Conservation (phyloP, 176 grass and related monocot genomes). For the Eleusine indica region DNA sequence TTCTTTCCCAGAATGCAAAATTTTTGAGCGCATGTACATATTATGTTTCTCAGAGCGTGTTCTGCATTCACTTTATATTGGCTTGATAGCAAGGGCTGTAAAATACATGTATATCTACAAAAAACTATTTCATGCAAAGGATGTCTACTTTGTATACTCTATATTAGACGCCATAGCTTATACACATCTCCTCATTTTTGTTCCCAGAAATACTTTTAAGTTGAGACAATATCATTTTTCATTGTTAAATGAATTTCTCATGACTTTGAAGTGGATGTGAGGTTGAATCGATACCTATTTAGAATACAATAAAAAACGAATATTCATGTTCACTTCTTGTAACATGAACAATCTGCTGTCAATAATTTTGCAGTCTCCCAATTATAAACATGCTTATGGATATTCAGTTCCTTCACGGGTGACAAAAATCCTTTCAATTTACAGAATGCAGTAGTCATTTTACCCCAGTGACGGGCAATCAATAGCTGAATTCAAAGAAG, state of each 20-base stretch:
- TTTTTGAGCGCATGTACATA: constrained; percentile 28
- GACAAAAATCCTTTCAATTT: constrained; percentile 24
- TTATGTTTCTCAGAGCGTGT: constrained; percentile 7
- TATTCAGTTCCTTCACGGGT: neutral
- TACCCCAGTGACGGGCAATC: neutral
- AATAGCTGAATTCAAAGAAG: neutral
- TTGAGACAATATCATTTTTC: neutral
- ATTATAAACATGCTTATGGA: neutral
- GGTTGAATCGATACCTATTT: neutral
- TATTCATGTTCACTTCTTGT: neutral
- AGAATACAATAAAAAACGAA: neutral
- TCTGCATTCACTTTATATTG: neutral
- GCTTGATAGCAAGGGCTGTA: neutral
- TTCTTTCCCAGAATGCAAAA: constrained; percentile 15
- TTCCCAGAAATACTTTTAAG: neutral
- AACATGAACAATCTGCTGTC: neutral
- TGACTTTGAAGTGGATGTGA: neutral
- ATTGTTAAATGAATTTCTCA: neutral
- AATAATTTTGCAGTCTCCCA: neutral
- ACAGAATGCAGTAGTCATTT: neutral
- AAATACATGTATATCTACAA: neutral
- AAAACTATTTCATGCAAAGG: neutral
- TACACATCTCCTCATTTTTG: neutral
- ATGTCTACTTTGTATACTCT: neutral
- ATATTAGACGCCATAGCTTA: neutral